Conservation (phyloP, 768 basidiomycete species). For the Saitozyma podzolica region DNA sequence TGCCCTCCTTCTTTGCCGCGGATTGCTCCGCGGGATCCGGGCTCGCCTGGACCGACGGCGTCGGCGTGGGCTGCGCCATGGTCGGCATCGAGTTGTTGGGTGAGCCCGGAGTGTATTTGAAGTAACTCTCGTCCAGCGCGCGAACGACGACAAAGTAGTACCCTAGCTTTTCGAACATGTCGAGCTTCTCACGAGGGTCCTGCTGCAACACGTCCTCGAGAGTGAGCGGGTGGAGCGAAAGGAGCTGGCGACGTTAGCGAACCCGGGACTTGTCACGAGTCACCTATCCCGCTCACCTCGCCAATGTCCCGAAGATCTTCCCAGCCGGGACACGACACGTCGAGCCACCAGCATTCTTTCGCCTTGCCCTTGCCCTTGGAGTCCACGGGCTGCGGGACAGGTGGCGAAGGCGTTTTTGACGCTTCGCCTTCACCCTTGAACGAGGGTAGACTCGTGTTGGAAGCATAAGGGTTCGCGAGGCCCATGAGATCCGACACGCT, state of each 20-base stretch:
- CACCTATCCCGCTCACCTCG: constrained; percentile 59
- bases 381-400: constrained; percentile 4
- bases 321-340: constrained; percentile 82
- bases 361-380: constrained; percentile 11
- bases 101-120: constrained; percentile 52
- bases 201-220: constrained; percentile 89
- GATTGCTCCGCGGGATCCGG: constrained; percentile 3
- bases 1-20: constrained; percentile 30
- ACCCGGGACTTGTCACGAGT: constrained; percentile 1
- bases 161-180: constrained; percentile 79
- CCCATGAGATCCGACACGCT: constrained; percentile 47
- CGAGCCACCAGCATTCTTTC: constrained; percentile 74
- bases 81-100: not conserved
- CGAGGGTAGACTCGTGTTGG: constrained; percentile 15
- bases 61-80: constrained; percentile 6
- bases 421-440: constrained; percentile 13
- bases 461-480: constrained; percentile 20
- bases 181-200: constrained; percentile 88
- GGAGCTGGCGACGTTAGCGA: constrained; percentile 57
- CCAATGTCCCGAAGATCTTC: constrained; percentile 83
- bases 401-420: constrained; percentile 6
- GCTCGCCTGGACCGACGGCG: constrained; percentile 1
- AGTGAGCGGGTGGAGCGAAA: constrained; percentile 87
- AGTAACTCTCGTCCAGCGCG: constrained; percentile 66
- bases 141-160: constrained; percentile 90